phyloP scores from a whole-genome alignment of 2,329 filamentous ascomycete species.

The Colletotrichum cordylinicola region DNA sequence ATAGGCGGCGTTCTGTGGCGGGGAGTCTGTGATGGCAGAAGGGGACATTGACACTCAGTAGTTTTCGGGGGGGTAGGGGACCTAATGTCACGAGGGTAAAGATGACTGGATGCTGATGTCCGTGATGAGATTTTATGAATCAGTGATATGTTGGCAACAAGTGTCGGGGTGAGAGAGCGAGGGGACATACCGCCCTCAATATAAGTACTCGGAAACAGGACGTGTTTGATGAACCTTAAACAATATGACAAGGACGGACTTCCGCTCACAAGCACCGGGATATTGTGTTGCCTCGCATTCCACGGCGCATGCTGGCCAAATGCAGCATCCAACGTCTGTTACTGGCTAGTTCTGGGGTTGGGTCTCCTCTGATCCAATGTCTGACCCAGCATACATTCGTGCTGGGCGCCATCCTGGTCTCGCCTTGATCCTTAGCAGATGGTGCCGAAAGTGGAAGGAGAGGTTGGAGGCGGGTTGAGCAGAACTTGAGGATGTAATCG shows the following conservation, averaged over 20 bases:
- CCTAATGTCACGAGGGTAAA: not conserved
- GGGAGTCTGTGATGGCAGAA: conserved; percentile 59
- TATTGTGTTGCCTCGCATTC: not conserved
- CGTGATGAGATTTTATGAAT: not conserved
- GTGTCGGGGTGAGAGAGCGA: not conserved
- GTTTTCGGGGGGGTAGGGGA: not conserved
- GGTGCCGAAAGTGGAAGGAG: conserved; percentile 19
- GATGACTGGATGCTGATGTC: not conserved
- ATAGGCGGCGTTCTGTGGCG: conserved; percentile 48
- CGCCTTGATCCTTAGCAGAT: not conserved
- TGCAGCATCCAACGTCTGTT: not conserved
- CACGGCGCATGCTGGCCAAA: not conserved
- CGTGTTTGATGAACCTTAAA: not conserved
- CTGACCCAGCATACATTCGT: not conserved
- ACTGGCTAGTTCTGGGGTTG: not conserved
- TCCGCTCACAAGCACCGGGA: not conserved
- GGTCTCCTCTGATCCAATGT: not conserved
- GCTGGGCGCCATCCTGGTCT: not conserved
- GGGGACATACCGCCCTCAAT: not conserved
- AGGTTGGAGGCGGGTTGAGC: conserved; percentile 22
- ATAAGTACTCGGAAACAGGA: not conserved
- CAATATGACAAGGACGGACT: not conserved
- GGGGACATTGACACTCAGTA: conserved; percentile 57
- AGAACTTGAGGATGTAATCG: conserved; percentile 7
- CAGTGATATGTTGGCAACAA: not conserved